phyloP scores from a whole-genome alignment of 371 early-diverging fungal species.

The Rhizomucor pusillus region DNA sequence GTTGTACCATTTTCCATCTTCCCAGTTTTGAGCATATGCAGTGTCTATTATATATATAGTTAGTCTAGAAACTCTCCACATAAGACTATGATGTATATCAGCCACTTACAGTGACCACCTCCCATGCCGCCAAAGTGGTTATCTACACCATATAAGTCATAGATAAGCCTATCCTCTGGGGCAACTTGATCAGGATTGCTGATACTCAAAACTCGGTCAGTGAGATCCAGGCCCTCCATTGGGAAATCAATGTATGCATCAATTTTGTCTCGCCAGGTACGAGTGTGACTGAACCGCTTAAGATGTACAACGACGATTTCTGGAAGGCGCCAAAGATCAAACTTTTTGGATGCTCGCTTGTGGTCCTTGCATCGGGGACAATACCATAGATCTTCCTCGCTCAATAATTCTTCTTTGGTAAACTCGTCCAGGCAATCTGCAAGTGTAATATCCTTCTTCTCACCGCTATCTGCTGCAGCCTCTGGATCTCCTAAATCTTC shows the following conservation, averaged over 20 bases:
- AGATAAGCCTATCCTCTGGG: slow-evolving; percentile 46
- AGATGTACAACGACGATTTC: slow-evolving; percentile 59
- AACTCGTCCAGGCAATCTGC: slow-evolving; percentile 63
- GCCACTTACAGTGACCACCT: slow-evolving; percentile 91
- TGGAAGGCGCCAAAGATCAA: slow-evolving; percentile 59
- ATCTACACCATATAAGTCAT: slow-evolving; percentile 87
- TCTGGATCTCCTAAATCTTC: slow-evolving; percentile 18
- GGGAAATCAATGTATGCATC: slow-evolving; percentile 66
- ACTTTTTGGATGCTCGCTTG: slow-evolving; percentile 52
- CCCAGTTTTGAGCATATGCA: slow-evolving; percentile 81
- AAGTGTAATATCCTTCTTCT: slow-evolving; percentile 23
- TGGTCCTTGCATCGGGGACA: slow-evolving; percentile 63
- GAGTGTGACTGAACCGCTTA: slow-evolving; percentile 65
- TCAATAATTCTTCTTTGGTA: slow-evolving; percentile 56
- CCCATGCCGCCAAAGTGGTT: slow-evolving; percentile 93
- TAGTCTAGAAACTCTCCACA: background rate
- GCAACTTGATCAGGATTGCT: slow-evolving; percentile 14
- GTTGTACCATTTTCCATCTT: slow-evolving; percentile 77
- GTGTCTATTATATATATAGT: slow-evolving; percentile 60
- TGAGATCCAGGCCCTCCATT: slow-evolving; percentile 36
- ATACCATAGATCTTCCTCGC: slow-evolving; percentile 63
- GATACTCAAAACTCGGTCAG: slow-evolving; percentile 22
- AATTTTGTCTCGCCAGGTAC: slow-evolving; percentile 59
- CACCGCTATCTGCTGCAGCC: slow-evolving; percentile 13
- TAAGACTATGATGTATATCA: background rate